Evolutionary conservation across 2,329 filamentous ascomycete genomes (phyloP).

Genomic region (Chaetothyriales sp.): DNA sequence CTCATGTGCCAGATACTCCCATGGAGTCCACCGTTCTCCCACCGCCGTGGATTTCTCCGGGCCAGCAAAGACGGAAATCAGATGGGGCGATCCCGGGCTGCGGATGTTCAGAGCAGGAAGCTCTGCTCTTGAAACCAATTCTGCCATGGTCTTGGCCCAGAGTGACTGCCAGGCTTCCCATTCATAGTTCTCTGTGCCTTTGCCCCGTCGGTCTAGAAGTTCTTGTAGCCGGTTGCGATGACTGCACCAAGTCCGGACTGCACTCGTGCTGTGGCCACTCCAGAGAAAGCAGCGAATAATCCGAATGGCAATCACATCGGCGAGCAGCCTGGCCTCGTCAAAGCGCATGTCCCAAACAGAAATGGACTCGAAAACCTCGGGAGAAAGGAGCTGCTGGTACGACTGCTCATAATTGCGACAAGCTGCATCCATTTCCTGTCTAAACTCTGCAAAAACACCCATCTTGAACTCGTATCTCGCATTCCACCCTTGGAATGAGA

Average conservation of each 20-base stretch:
- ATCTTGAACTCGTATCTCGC: conserved; percentile 91
- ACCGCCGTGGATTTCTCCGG: conserved; percentile 37
- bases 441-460: conserved; percentile 77
- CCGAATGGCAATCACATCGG: conserved; percentile 67
- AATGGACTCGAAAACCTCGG: conserved; percentile 75
- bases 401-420: conserved; percentile 74
- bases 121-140: conserved; percentile 40
- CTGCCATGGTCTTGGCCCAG: conserved; percentile 47
- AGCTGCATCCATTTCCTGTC: conserved; percentile 81
- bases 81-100: conserved; percentile 17
- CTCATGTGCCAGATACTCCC: conserved; percentile 45
- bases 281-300: conserved; percentile 70
- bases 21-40: conserved; percentile 39
- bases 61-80: conserved; percentile 24
- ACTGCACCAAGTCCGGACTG: conserved; percentile 62
- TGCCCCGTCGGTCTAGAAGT: conserved; percentile 67
- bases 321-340: conserved; percentile 79
- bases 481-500: conserved; percentile 81
- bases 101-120: conserved; percentile 26
- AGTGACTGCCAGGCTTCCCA: conserved; percentile 89
- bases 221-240: conserved; percentile 62
- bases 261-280: conserved; percentile 61
- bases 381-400: conserved; percentile 66
- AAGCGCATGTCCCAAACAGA: conserved; percentile 81
- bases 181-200: conserved; percentile 75